Base-by-base conservation (phyloP, 352 stramenopile genomes). In the Phytopythium delawarense region DNA sequence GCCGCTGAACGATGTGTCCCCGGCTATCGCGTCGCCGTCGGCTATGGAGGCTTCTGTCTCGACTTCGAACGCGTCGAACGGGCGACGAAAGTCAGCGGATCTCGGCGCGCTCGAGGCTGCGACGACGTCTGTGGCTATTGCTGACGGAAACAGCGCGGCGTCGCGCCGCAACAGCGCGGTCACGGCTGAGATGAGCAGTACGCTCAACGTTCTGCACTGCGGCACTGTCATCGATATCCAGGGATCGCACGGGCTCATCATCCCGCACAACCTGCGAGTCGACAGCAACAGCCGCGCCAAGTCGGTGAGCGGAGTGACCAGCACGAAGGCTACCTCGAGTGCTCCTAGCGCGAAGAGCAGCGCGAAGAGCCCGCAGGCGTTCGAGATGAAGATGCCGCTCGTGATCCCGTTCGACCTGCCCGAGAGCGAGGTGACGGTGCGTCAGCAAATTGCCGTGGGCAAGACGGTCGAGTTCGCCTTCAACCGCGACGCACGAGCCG, bases 171-270 rank as follows among this genome's bases (percentile, higher is more conserved):
- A 61, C 59, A 72, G 35, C 45, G 53, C 25, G 23, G 65, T 53
- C 50, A 37, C 57, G n/a, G 56, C 63, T 13, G 75, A 87, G 58
- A 55, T 76, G 20, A 67, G 67, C 53, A 85, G 71, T 62, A 85
- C 80, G 62, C 65, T 91, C n/a, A 73, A 82, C 21, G 78, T 89
- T 50, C 66, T 89, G 52, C 79, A 91, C 72, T 91, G 80, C 51
- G 82, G 82, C 49, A 91, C 82, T 25, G 74, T 91, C 44, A 91
- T 91, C 66, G 80, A 91, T 61, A 80, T 91, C 37, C 78, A 91
- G 64, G 82, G 82, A 39, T 79, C 79, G 40, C 82, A 84, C 35
- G 82, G 82, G 34, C 86, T 89, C 63, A 84, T 91, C 67, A 91
- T 91, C 63, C 82, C 79, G 60, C 82, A 91, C 72, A 76, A 83